These are phyloP conservation scores for Trichoderma sp. DNA, from an alignment of 2,329 filamentous ascomycete species.

Conservation along the genomic window DNA sequence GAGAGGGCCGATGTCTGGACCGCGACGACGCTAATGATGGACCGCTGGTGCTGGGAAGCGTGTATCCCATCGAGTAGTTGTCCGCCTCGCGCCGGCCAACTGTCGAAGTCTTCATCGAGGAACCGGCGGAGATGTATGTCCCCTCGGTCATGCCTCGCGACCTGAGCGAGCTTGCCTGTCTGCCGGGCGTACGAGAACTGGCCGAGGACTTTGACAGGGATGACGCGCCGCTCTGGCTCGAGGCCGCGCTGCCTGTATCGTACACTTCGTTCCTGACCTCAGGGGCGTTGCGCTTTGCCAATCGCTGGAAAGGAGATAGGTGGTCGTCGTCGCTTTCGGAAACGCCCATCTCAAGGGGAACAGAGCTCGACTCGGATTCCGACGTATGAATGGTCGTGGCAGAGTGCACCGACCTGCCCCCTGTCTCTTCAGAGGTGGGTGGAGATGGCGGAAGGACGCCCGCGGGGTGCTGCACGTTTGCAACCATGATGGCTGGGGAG, in stretches of 20 bases:
- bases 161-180: conserved; percentile 53
- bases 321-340: conserved; percentile 78
- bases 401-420: conserved; percentile 52
- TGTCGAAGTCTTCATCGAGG: conserved; percentile 48
- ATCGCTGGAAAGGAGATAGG: conserved; percentile 73
- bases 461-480: conserved; percentile 83
- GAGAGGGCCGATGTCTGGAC: conserved; percentile 60
- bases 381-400: conserved; percentile 53
- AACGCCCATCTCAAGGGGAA: conserved; percentile 60
- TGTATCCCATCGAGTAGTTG: conserved; percentile 55
- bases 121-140: conserved; percentile 68
- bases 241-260: conserved; percentile 67
- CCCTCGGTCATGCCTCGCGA: conserved; percentile 62
- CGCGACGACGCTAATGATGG: conserved; percentile 54
- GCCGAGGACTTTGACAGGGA: conserved; percentile 57
- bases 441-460: conserved; percentile 78
- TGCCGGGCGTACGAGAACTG: conserved; percentile 55
- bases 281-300: conserved; percentile 68
- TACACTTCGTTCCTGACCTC: conserved; percentile 64
- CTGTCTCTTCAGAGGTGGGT: conserved; percentile 76
- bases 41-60: conserved; percentile 42
- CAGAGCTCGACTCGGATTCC: conserved; percentile 58
- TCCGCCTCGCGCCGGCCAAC: conserved; percentile 48
- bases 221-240: conserved; percentile 65
- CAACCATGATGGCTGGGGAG: conserved; percentile 75